phyloP scores from a whole-genome alignment of 371 early-diverging fungal species.

The Massospora cicadina region DNA sequence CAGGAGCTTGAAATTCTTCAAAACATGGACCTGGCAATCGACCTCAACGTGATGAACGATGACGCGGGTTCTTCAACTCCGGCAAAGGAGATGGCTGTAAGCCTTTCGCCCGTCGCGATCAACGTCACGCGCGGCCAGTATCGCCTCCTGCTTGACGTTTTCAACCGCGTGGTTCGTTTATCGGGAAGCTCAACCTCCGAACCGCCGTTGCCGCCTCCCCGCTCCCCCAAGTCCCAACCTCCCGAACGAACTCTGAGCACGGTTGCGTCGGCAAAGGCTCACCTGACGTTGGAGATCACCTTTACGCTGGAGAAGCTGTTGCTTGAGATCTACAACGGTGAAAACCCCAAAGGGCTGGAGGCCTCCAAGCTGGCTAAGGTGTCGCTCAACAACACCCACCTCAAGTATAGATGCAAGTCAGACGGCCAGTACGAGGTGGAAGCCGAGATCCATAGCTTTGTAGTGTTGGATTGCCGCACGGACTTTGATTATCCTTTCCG shows the following conservation, averaged over 20 bases:
- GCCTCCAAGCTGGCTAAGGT: constrained; percentile 29
- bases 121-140: constrained; percentile 8
- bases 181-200: background rate
- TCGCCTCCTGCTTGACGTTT: constrained; percentile 22
- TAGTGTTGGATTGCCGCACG: constrained; percentile 59
- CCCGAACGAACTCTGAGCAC: background rate
- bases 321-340: constrained; percentile 45
- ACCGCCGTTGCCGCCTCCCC: background rate
- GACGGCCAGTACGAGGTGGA: constrained; percentile 55
- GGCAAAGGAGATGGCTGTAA: constrained; percentile 20
- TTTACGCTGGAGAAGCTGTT: constrained; percentile 29
- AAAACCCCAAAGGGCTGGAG: constrained; percentile 19
- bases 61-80: constrained; percentile 20
- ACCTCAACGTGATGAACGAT: constrained; percentile 25
- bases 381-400: constrained; percentile 27
- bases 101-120: constrained; percentile 3
- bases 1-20: constrained; percentile 57
- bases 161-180: background rate
- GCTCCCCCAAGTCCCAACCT: background rate
- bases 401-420: constrained; percentile 42
- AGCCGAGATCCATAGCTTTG: constrained; percentile 44
- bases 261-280: background rate
- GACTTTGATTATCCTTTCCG: constrained; percentile 55
- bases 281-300: constrained; percentile 21
- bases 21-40: constrained; percentile 55